Conservation (phyloP, 2,329 filamentous ascomycete species). For the Bipolaris cookei region DNA sequence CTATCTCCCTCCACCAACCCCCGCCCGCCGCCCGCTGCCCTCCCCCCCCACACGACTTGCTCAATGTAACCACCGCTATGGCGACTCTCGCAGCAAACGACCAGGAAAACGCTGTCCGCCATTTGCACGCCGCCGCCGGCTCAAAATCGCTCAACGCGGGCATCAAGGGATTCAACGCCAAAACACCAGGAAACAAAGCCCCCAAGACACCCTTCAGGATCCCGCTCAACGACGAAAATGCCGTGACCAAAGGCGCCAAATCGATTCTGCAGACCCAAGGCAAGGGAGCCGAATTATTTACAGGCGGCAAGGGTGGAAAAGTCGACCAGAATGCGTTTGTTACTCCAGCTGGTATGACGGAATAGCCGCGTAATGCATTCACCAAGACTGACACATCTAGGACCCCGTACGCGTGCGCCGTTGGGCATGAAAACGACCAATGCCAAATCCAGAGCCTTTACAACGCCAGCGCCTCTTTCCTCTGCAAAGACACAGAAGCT, state of each 20-base stretch:
- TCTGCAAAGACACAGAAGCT: slow-evolving; percentile 70
- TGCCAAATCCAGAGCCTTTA: slow-evolving; percentile 75
- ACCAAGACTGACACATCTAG: slow-evolving; percentile 12
- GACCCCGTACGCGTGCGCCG: slow-evolving; percentile 71
- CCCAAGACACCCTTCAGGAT: slow-evolving; percentile 84
- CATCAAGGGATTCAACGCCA: slow-evolving; percentile 67
- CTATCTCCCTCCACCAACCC: slow-evolving; percentile 12
- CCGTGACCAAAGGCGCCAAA: slow-evolving; percentile 67
- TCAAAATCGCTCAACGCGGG: slow-evolving; percentile 75
- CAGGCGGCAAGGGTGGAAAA: slow-evolving; percentile 60
- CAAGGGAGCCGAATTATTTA: slow-evolving; percentile 60
- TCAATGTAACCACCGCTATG: slow-evolving; percentile 44
- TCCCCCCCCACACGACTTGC: slow-evolving; percentile 23
- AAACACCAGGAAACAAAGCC: slow-evolving; percentile 77
- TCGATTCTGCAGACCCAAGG: slow-evolving; percentile 63
- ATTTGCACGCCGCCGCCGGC: slow-evolving; percentile 72
- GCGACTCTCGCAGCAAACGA: slow-evolving; percentile 80
- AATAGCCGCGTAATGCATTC: slow-evolving; percentile 2
- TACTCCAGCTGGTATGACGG: slow-evolving; percentile 75
- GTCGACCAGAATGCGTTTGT: slow-evolving; percentile 70
- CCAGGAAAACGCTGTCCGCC: slow-evolving; percentile 85
- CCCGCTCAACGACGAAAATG: slow-evolving; percentile 85
- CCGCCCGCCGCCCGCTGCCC: slow-evolving; percentile 1
- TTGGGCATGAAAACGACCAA: slow-evolving; percentile 97
- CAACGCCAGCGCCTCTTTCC: slow-evolving; percentile 69